Evolutionary conservation across 2,329 filamentous ascomycete species (phyloP).

Genomic region (Verticillium nubilum): DNA sequence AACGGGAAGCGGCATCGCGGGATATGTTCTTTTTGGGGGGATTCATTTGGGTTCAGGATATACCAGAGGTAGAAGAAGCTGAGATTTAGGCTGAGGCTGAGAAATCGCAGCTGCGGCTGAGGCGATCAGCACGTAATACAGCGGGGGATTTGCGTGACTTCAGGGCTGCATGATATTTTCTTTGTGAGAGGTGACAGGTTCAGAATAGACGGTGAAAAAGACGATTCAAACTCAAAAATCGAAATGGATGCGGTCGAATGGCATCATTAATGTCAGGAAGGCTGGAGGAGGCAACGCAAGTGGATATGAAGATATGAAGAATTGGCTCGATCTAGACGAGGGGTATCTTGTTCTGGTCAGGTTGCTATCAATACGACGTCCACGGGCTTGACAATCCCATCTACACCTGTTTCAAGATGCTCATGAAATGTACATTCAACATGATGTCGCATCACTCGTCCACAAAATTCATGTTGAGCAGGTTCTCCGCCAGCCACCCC

Average conservation of each 20-base stretch:
- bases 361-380: neutral
- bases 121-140: neutral
- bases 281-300: no score
- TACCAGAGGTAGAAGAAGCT: neutral
- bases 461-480: conserved; percentile 7
- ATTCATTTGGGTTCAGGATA: neutral
- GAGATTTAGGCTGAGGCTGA: neutral
- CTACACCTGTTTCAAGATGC: neutral
- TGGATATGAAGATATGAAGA: no score
- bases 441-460: conserved; percentile 5
- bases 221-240: neutral
- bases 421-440: no score
- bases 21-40: neutral
- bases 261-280: neutral
- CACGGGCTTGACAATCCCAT: neutral
- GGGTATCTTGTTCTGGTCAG: neutral
- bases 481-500: conserved; percentile 7
- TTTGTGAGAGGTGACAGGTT: neutral
- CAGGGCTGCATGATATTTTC: neutral
- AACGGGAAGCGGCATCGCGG: neutral
- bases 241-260: neutral
- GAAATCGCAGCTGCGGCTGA: no score
- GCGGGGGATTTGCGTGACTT: neutral
- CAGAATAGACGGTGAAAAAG: neutral
- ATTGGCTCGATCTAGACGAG: neutral